These are phyloP conservation scores for Aspergillus asperescens DNA, from an alignment of 495 filamentous ascomycete genomes.

Conservation along the genomic window DNA sequence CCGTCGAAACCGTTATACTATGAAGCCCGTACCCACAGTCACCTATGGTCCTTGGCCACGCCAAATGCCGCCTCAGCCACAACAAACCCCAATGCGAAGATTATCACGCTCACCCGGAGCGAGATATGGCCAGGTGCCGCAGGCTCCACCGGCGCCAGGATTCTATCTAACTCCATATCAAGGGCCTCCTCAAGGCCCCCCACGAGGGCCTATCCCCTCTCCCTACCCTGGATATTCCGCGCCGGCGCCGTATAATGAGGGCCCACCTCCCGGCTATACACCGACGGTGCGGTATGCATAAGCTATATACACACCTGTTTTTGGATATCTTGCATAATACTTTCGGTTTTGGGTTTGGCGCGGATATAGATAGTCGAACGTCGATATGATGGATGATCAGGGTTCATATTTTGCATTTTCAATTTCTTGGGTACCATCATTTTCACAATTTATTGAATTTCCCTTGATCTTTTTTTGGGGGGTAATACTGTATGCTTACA, in stretches of 20 bases:
- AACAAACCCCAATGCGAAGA: conserved; percentile 11
- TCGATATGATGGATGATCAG: neutral
- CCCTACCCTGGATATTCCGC: conserved; percentile 1
- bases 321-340: neutral
- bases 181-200: conserved; percentile 9
- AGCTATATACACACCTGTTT: neutral
- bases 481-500: neutral
- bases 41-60: conserved; percentile 22
- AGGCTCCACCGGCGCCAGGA: conserved; percentile 13
- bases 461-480: too few species aligned
- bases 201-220: conserved; percentile 12
- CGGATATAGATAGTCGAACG: neutral
- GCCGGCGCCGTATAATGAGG: neutral
- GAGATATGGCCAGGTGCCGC: conserved; percentile 8
- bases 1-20: conserved; percentile 33
- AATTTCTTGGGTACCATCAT: neutral
- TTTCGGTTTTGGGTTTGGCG: neutral
- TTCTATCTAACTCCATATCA: neutral
- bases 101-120: neutral
- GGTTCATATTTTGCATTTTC: conserved; percentile 5
- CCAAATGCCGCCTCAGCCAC: conserved; percentile 21
- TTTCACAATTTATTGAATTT: neutral
- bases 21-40: conserved; percentile 24
- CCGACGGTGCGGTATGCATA: conserved; percentile 8
- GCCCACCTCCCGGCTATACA: conserved; percentile 9